Base-by-base conservation (phyloP, 2,329 filamentous ascomycete genomes). In the Verticillium nonalfalfae region DNA sequence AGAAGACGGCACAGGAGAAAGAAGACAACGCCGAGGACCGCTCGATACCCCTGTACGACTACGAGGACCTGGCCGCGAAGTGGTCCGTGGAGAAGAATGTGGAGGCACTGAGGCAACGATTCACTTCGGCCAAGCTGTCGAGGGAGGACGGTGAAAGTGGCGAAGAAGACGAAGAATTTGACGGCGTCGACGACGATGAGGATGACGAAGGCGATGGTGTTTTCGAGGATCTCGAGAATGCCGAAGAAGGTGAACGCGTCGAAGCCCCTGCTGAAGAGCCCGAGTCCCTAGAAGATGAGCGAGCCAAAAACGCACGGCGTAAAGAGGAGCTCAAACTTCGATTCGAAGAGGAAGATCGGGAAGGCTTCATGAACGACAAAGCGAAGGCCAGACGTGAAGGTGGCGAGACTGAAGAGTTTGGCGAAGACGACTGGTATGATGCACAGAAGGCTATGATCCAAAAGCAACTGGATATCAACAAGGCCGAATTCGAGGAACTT, bases 381-480 rank as follows among this genome's bases (percentile, higher is more conserved):
- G 88, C 90, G 34, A 86, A 88, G 58, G 90, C 90, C 11, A 84
- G 89, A 39, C 81, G 85, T 65, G 90, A 92, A 66, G 86, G 85
- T 35, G 88, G 83, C 38, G 82, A 83, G 3, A 80, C 86, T 6
- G 86, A 94, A 59, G 90, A 96, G 71, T 98, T 96, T 70, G 95
- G 93, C 59, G 95, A 99, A 18, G 95, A 99, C 72, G 91, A 99
- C 61, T 99, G 96, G 96, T 99, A 99, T 73, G 95, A 98, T 71
- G 86, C 90, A 34, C 95, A 99, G 73, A 99, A 99, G 78, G 91
- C 95, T 36, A 84, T 90, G 73, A 88, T 99, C 62, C 91, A 97
- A 76, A 97, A 97, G 77, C 95, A 99, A 74, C 84, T 95, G 65
- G 91, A 96, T 70, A 97, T 99, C 85, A 99, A 99, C 78, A 92